Base-by-base conservation (phyloP, 441 rosid genomes). In the Francoa sonchifolia region DNA sequence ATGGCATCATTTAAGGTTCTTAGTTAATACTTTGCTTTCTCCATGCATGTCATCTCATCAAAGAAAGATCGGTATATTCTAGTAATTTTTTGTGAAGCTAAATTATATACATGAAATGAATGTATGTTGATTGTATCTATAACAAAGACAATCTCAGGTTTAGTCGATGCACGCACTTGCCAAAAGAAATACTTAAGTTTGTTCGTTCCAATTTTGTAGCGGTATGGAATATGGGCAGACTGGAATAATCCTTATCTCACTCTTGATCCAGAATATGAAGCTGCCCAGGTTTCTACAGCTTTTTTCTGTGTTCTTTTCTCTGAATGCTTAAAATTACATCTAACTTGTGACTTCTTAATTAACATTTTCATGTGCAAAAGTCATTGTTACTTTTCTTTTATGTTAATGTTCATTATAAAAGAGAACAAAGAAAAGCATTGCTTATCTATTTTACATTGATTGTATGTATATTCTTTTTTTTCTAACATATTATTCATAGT, bases 141-240 rank as follows among this genome's bases (percentile, higher is more conserved):
- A n/a, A n/a, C n/a, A n/a, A n/a, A n/a, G n/a, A n/a, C n/a, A n/a
- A n/a, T n/a, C n/a, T n/a, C n/a, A n/a, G n/a, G n/a, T n/a, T n/a
- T n/a, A n/a, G n/a, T n/a, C n/a, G n/a, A n/a, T n/a, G n/a, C n/a
- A n/a, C n/a, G n/a, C n/a, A n/a, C n/a, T n/a, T n/a, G n/a, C n/a
- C n/a, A n/a, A n/a, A n/a, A n/a, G 39, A 33, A 30, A 41, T 33
- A 28, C 38, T 50, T 45, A 32, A 25, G 27, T 22, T 31, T 31
- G 37, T 9, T 28, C 30, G 23, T 38, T 35, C 22, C 48, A 53
- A 55, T 25, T 42, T 69, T 76, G 62, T 74, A 86, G 99, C 90
- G 95, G 13, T 82, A 60, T 76, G 99, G 99, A 63, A 73, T 90
- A 43, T 90, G 99, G 99, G 99, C 93, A 44, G 83, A 82, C 62